A percentile compares a stretch with the other conserved stretches of the same genome.
These are phyloP conservation scores for Cladosporium sp. DNA, from an alignment of 2,329 filamentous ascomycete species.

Conservation along the genomic window DNA sequence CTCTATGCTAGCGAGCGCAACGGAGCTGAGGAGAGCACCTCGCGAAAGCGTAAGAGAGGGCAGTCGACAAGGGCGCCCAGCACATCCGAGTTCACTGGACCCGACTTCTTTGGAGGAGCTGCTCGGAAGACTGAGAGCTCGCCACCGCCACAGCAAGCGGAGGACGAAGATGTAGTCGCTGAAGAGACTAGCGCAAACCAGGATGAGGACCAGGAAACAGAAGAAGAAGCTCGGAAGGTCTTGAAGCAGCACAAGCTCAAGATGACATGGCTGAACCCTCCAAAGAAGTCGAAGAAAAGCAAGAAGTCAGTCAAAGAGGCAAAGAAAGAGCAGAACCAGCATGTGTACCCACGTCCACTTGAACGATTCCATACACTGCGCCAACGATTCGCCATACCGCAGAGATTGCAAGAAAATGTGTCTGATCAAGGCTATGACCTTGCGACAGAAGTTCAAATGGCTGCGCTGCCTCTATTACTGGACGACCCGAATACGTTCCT, in stretches of 20 bases:
- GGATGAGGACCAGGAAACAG: not conserved
- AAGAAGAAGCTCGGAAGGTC: conserved; percentile 12
- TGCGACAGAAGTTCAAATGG: conserved; percentile 93
- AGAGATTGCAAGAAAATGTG: conserved; percentile 72
- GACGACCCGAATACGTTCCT: conserved; percentile 46
- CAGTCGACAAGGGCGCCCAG: conserved; percentile 18
- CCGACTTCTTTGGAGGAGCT: conserved; percentile 8
- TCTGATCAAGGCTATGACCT: conserved; percentile 76
- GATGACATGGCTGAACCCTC: conserved; percentile 27
- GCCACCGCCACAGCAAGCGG: conserved; percentile 2
- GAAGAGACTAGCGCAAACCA: conserved; percentile 11
- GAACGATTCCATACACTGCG: conserved; percentile 71
- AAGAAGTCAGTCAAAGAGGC: conserved; percentile 42
- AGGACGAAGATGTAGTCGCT: not conserved
- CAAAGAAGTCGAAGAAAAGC: conserved; percentile 35
- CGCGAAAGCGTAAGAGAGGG: conserved; percentile 42
- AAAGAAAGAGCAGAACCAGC: conserved; percentile 32
- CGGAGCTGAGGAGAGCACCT: conserved; percentile 22
- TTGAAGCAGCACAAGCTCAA: conserved; percentile 34
- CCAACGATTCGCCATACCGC: conserved; percentile 67
- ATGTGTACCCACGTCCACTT: conserved; percentile 75
- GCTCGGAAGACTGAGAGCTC: not conserved
- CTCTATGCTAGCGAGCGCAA: conserved; percentile 45
- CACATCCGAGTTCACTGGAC: not conserved
- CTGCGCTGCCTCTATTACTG: conserved; percentile 74